These are phyloP conservation scores for Yueomyces sinensis DNA, from an alignment of 805 yeast genomes.

Conservation along the genomic window DNA sequence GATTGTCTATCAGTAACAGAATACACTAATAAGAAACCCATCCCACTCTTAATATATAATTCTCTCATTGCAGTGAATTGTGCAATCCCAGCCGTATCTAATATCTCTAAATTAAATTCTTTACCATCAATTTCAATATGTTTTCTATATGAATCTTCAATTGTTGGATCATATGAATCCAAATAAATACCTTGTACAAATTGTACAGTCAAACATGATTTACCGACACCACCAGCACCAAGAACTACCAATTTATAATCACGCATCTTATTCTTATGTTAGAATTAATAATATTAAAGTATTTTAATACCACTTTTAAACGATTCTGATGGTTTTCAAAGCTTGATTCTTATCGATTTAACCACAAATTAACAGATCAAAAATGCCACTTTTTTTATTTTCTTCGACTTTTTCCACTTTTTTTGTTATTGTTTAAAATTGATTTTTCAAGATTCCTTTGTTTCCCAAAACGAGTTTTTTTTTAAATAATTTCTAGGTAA, in stretches of 20 bases:
- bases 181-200: conserved; percentile 83
- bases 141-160: conserved; percentile 88
- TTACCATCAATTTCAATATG: conserved; percentile 81
- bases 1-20: conserved; percentile 69
- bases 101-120: conserved; percentile 70
- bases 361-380: too few relatives aligned
- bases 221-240: conserved; percentile 98
- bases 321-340: too few relatives aligned
- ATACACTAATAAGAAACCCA: conserved; percentile 80
- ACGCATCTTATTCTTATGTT: conserved; percentile 19
- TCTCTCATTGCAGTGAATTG: conserved; percentile 96
- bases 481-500: too few relatives aligned
- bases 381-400: too few relatives aligned
- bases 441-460: too few relatives aligned
- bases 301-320: too few relatives aligned
- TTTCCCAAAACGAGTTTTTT: too few relatives aligned
- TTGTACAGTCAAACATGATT: conserved; percentile 84
- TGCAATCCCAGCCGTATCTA: conserved; percentile 91
- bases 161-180: conserved; percentile 92
- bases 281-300: too few relatives aligned
- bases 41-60: conserved; percentile 73
- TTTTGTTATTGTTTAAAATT: too few relatives aligned
- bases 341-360: too few relatives aligned
- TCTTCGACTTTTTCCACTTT: too few relatives aligned
- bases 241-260: conserved; percentile 84